These are phyloP conservation scores for Dissophora globulifera DNA, from an alignment of 192 early-diverging fungal species.

Conservation along the genomic window DNA sequence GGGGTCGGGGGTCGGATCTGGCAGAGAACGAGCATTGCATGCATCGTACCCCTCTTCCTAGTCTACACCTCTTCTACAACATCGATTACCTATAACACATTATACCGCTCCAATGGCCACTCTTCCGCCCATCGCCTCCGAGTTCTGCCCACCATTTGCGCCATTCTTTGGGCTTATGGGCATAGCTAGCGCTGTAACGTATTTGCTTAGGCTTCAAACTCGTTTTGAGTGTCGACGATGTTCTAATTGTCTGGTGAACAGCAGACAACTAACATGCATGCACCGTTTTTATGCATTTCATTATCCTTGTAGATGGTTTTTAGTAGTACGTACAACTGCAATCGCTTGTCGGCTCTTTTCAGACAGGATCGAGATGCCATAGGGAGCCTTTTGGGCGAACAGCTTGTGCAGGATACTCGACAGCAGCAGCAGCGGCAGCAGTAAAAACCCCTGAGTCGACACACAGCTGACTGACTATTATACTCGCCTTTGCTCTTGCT, in stretches of 20 bases:
- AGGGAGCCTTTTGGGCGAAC: no score
- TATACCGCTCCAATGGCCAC: slow-evolving; percentile 27
- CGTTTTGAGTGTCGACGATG: no score
- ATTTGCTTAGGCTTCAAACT: not conserved
- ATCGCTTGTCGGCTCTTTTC: not conserved
- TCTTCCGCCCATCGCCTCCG: slow-evolving; percentile 36
- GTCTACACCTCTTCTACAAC: not conserved
- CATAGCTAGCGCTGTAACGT: slow-evolving; percentile 83
- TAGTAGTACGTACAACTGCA: slow-evolving; percentile 68
- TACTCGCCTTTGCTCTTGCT: slow-evolving; percentile 3
- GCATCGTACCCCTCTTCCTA: not conserved
- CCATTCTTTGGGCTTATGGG: slow-evolving; percentile 97
- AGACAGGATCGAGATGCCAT: no score
- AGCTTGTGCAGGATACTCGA: no score
- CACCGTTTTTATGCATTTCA: not conserved
- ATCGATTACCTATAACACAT: not conserved
- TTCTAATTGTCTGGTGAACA: no score
- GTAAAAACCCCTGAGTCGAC: slow-evolving; percentile 4
- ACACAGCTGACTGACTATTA: slow-evolving; percentile 12
- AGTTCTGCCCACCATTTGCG: slow-evolving; percentile 83
- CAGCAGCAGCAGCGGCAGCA: no score
- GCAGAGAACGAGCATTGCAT: not conserved
- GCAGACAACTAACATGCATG: not conserved
- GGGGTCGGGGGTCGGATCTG: not conserved
- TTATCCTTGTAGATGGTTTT: slow-evolving; percentile 66